phyloP scores from a whole-genome alignment of 1,284 basidiomycete species.

The Tilletia indica region DNA sequence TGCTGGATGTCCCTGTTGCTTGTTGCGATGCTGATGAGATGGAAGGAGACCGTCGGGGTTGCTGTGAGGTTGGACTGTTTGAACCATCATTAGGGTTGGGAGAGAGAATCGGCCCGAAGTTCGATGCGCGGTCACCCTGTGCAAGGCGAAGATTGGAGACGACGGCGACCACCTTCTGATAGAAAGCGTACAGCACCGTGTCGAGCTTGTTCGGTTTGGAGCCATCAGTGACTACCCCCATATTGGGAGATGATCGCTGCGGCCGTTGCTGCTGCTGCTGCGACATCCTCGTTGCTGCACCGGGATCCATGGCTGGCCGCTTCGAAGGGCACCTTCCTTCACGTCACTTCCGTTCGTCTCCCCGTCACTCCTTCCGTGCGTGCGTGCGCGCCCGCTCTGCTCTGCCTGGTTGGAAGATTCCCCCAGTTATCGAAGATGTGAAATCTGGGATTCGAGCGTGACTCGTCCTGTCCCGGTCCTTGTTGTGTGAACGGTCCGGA shows the following conservation, averaged over 20 bases:
- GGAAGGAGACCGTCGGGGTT: not conserved
- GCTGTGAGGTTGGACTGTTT: conserved; percentile 11
- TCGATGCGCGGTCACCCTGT: conserved; percentile 24
- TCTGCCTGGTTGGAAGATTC: too few species aligned
- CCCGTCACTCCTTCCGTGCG: too few species aligned
- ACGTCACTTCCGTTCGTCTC: too few species aligned
- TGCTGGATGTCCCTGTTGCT: not conserved
- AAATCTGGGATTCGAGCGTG: too few species aligned
- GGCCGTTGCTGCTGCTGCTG: not conserved
- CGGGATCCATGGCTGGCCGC: too few species aligned
- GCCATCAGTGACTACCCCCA: not conserved
- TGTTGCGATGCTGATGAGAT: too few species aligned
- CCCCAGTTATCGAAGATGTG: too few species aligned
- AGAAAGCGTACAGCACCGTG: conserved; percentile 53
- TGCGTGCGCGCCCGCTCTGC: too few species aligned
- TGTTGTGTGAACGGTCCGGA: too few species aligned
- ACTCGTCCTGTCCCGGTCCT: too few species aligned
- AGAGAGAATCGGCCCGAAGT: not conserved
- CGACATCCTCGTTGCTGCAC: too few species aligned
- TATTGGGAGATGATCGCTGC: not conserved
- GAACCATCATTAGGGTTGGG: conserved; percentile 18
- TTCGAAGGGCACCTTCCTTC: too few species aligned
- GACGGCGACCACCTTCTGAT: conserved; percentile 54
- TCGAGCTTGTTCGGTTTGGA: conserved; percentile 30
- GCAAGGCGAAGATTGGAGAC: conserved; percentile 50